A percentile compares a stretch with the other conserved stretches of the same genome.
These are phyloP conservation scores for Paraphoma sp. DNA, from an alignment of 2,329 filamentous ascomycete genomes.

Conservation along the genomic window DNA sequence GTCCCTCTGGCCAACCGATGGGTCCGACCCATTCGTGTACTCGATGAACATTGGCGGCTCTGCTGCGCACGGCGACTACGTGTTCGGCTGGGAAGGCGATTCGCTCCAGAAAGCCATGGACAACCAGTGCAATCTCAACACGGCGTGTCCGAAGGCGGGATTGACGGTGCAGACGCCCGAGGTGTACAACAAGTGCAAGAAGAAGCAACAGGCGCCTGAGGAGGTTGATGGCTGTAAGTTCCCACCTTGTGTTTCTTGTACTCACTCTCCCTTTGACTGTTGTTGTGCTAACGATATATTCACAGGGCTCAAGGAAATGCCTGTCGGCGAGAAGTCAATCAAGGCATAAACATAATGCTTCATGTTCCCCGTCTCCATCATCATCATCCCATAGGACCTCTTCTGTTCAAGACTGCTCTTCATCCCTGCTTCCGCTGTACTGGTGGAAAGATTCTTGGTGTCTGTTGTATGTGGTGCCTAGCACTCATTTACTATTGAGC, in stretches of 20 bases:
- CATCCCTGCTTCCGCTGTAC: background rate
- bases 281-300: slow-evolving; percentile 11
- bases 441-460: background rate
- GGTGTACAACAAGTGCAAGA: slow-evolving; percentile 40
- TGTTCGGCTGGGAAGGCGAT: slow-evolving; percentile 55
- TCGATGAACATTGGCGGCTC: slow-evolving; percentile 42
- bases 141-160: slow-evolving; percentile 38
- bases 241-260: background rate
- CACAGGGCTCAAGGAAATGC: slow-evolving; percentile 38
- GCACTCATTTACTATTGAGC: slow-evolving; percentile 7
- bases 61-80: slow-evolving; percentile 48
- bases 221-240: slow-evolving; percentile 42
- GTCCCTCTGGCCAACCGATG: slow-evolving; percentile 41
- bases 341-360: slow-evolving; percentile 23
- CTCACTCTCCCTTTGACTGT: background rate
- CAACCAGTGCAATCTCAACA: slow-evolving; percentile 48
- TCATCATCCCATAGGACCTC: background rate
- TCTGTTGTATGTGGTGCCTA: slow-evolving; percentile 4
- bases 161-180: slow-evolving; percentile 35
- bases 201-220: slow-evolving; percentile 42
- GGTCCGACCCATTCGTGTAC: slow-evolving; percentile 42
- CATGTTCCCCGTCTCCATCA: too few relatives aligned
- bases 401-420: background rate
- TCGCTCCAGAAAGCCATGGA: slow-evolving; percentile 52
- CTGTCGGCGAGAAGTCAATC: slow-evolving; percentile 31